Evolutionary conservation across 2,329 filamentous ascomycete genomes (phyloP), one percentile per base, ranked within the genome.

Genomic region (Colletotrichum zoysiae): DNA sequence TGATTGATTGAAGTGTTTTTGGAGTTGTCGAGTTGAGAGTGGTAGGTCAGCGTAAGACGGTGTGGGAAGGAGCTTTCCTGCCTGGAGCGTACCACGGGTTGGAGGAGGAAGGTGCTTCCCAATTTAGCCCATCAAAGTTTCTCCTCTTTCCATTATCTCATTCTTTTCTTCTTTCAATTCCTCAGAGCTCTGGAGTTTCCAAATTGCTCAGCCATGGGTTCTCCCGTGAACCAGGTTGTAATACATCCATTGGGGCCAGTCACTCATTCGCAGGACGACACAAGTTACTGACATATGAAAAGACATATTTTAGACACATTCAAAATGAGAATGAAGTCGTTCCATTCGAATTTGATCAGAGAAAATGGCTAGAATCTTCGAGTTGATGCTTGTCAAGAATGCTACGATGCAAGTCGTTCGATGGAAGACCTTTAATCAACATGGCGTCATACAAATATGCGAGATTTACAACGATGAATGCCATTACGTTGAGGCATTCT

Each of bases 401-500:
- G 8, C 44, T 11, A n/a, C 20, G 2, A 16, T 3, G 3, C 1
- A 5, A 46, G 44, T 8, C 5, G 2, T 46, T 46, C 8, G 18
- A n/a, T 5, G 18, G 2, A 9, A n/a, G 20, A 0, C 20, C 5
- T 3, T 46, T 11, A 3, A 9, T 20, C 4, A 1, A 46, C 44
- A 46, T 8, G n/a, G 7, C 7, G n/a, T 46, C 8, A 46, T n/a
- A 18, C 4, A n/a, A n/a, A 14, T 3, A 20, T 3, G n/a, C 7
- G 5, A 16, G 14, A 7, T 2, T 1, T 3, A 16, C 30, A 9
- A 9, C 5, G 8, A 51, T 8, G 14, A 46, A 1, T 1, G 8
- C 7, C 0, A 11, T 46, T 46, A 0, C 1, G 11, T 7, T 2
- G 11, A n/a, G 16, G 8, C 4, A 46, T 46, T 4, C 2, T 3